Evolutionary conservation across 306 rosid genomes (phyloP).

Genomic region (Glycine soja): DNA sequence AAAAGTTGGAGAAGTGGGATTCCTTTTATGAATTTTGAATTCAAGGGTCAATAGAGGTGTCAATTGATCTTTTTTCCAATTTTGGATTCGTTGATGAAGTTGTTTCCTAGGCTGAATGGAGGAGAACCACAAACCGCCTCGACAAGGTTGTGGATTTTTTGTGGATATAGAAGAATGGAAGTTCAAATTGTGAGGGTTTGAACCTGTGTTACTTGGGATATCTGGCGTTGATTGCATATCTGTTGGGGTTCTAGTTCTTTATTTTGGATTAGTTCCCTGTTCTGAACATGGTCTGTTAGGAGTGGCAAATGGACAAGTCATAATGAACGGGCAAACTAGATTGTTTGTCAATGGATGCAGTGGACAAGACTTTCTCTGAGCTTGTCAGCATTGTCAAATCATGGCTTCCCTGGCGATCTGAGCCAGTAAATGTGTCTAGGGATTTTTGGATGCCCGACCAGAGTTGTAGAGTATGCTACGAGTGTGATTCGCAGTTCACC

Average conservation of each 20-base stretch:
- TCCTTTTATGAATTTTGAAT: constrained; percentile 38
- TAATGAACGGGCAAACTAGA: constrained; percentile 57
- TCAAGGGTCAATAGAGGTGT: constrained; percentile 44
- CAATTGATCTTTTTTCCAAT: constrained; percentile 10
- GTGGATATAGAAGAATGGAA: constrained; percentile 47
- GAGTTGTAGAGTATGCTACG: constrained; percentile 92
- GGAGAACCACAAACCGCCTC: constrained; percentile 44
- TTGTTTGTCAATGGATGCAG: constrained; percentile 70
- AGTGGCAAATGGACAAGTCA: constrained; percentile 67
- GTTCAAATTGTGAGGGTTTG: constrained; percentile 22
- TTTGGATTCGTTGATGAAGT: constrained; percentile 32
- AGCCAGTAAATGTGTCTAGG: constrained; percentile 74
- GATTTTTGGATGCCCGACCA: constrained; percentile 98
- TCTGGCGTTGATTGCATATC: constrained; percentile 21
- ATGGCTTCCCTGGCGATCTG: constrained; percentile 81
- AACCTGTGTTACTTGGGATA: constrained; percentile 11
- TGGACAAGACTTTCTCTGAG: constrained; percentile 62
- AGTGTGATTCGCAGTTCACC: constrained; percentile 87
- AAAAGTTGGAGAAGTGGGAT: constrained; percentile 33
- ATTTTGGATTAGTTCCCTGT: constrained; percentile 48
- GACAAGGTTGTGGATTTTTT: constrained; percentile 47
- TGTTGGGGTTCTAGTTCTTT: constrained; percentile 46
- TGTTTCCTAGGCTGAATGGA: constrained; percentile 40
- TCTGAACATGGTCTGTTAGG: constrained; percentile 46
- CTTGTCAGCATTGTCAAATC: constrained; percentile 68